phyloP scores from a whole-genome alignment of 257 asterid genomes.

The Ballota nigra region DNA sequence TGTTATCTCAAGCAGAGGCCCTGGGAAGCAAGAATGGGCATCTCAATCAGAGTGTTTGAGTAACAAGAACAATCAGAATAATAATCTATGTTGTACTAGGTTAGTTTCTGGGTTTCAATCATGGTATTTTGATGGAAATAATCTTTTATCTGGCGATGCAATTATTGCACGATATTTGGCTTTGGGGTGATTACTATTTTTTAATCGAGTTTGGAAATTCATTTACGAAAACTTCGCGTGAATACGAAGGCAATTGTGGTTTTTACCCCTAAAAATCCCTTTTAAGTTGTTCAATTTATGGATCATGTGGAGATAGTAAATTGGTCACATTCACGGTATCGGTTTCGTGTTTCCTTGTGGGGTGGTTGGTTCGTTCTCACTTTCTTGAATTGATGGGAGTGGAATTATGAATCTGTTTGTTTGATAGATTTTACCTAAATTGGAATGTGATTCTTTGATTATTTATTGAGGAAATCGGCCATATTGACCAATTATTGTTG shows the following conservation, averaged over 20 bases:
- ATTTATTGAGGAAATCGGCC: background rate
- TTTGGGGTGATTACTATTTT: background rate
- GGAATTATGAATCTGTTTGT: background rate
- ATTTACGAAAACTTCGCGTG: too few relatives aligned
- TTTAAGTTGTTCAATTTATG: background rate
- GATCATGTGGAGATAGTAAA: background rate
- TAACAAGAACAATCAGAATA: background rate
- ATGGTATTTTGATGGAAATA: background rate
- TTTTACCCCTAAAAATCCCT: background rate
- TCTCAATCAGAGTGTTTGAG: background rate
- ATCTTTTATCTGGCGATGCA: background rate
- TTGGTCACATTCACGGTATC: background rate
- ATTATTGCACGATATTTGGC: background rate
- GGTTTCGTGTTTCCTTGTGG: background rate
- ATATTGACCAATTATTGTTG: background rate
- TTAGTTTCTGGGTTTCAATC: constrained; percentile 2
- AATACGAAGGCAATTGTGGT: background rate
- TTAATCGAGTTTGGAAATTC: background rate
- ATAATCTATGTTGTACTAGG: background rate
- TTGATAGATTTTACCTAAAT: background rate
- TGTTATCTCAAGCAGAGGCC: background rate
- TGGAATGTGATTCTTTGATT: background rate
- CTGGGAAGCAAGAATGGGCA: constrained; percentile 19
- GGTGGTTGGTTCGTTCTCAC: background rate
- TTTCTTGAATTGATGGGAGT: background rate